Conservation (phyloP, 805 yeast genomes). For the Jamesozyma lodderae region DNA sequence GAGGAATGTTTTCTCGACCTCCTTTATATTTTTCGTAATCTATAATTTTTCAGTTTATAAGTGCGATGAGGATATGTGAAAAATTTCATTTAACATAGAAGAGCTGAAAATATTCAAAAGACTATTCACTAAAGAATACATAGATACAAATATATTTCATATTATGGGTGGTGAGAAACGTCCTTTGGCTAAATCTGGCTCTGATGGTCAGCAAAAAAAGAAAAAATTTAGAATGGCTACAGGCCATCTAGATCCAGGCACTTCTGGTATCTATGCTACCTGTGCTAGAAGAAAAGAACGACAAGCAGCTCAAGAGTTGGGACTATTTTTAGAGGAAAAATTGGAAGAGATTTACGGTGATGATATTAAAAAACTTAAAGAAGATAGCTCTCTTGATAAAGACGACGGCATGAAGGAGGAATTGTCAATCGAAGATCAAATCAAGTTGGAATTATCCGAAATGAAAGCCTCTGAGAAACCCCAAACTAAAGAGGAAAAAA, state of each 20-base stretch:
- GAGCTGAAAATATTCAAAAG: too few species aligned
- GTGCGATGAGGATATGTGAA: too few species aligned
- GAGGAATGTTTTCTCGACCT: too few species aligned
- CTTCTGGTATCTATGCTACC: constrained; percentile 82
- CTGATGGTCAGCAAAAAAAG: constrained; percentile 5
- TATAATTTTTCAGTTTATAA: too few species aligned
- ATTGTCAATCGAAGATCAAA: constrained; percentile 65
- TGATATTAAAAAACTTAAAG: constrained; percentile 17
- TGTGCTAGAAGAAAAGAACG: constrained; percentile 76
- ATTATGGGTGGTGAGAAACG: not conserved
- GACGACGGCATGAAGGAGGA: constrained; percentile 34
- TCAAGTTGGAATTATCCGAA: constrained; percentile 59
- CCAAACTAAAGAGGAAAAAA: constrained; percentile 30
- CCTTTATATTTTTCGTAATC: too few species aligned
- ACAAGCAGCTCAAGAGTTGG: constrained; percentile 67
- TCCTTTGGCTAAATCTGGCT: constrained; percentile 2
- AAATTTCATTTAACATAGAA: too few species aligned
- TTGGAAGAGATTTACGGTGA: constrained; percentile 38
- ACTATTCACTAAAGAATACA: not conserved
- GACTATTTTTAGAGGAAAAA: constrained; percentile 47
- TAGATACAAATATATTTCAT: too few species aligned
- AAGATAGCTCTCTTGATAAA: constrained; percentile 16
- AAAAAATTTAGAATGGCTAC: constrained; percentile 27
- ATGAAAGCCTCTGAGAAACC: constrained; percentile 35
- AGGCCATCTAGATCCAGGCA: constrained; percentile 61